Evolutionary conservation across 176 grass and related monocot genomes (phyloP).

Genomic region (Phoenix roebelenii): DNA sequence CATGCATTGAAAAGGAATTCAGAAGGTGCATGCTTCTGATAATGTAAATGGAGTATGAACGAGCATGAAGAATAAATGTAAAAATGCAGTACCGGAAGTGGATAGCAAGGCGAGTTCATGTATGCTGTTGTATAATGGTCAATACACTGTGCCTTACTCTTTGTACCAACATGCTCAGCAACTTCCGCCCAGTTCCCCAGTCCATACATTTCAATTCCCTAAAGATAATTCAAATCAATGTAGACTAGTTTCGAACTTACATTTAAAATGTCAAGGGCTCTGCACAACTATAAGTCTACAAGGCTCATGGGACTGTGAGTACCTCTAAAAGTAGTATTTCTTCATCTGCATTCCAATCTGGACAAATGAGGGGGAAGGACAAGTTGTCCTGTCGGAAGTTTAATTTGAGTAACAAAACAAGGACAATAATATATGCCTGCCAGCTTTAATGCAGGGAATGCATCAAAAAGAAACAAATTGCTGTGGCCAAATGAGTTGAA

Average conservation of each 20-base stretch:
- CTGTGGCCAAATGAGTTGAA: no score
- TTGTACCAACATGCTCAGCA: slow-evolving; percentile 96
- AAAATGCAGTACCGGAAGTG: slow-evolving; percentile 56
- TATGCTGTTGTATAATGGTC: slow-evolving; percentile 96
- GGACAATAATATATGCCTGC: not conserved
- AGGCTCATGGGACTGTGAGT: not conserved
- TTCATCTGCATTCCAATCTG: slow-evolving; percentile 98
- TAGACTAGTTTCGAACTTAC: no score
- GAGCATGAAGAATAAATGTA: slow-evolving; percentile 1
- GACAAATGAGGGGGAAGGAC: slow-evolving; percentile 84
- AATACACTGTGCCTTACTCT: slow-evolving; percentile 83
- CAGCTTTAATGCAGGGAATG: no score
- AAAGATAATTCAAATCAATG: slow-evolving; percentile 11
- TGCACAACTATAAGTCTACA: not conserved
- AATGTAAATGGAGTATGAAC: slow-evolving; percentile 14
- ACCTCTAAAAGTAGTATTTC: slow-evolving; percentile 99
- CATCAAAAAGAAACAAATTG: no score
- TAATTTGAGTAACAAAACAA: slow-evolving; percentile 1
- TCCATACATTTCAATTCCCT: slow-evolving; percentile 99
- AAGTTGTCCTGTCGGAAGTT: slow-evolving; percentile 79
- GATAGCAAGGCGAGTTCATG: slow-evolving; percentile 96
- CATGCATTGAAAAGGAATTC: slow-evolving; percentile 16
- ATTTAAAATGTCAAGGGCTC: no score
- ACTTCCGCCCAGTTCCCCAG: slow-evolving; percentile 96
- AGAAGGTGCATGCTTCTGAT: slow-evolving; percentile 18